Base-by-base conservation (phyloP, 1,139 yeast species). In the Saccharomyces hybrid region DNA sequence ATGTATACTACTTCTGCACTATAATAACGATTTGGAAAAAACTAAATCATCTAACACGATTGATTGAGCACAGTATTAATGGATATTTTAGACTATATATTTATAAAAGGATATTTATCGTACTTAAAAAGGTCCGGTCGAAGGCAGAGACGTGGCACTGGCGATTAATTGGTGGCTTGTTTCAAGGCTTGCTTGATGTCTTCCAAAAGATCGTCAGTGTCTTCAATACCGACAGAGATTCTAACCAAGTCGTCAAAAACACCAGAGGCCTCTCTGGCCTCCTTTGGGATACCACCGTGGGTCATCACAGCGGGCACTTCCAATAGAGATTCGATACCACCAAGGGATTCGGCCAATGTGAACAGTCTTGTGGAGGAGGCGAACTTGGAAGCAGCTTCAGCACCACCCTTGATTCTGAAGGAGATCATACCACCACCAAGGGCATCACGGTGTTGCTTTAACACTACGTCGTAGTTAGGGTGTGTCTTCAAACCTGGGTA, bases 291-390 rank as follows among this genome's bases (percentile, higher is more conserved):
- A 69, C 96, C 96, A 55, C 95, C 95, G 67, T 88, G 96, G 63
- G 96, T 88, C 96, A 88, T 88, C 54, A 84, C 83, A 55, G 96
- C 95, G 52, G 96, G 96, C 52, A 88, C 93, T 74, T 88, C 96
- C 61, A 87, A 75, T 69, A 88, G 78, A 26, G 93, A 84, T 75
- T 89, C 96, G 63, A 88, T 84, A 64, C 96, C 96, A 63, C 96
- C 97, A 57, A 88, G 80, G 34, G 95, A 87, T 75, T 88, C 96
- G 58, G 96, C 96, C 67, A 88, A 78, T 27, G 95, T 84, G 77
- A 88, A 88, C 60, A 87, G 73, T 73, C 84, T 81, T 61, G 95
- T 86, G 50, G 82, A 69, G 51, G 88, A 83, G 58, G 93, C 82
- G 77, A 88, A 86, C 61, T 77, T 76, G 59, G 87, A 73, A 55